Evolutionary conservation across 257 asterid species (phyloP).

Genomic region (Solanum sitiens): DNA sequence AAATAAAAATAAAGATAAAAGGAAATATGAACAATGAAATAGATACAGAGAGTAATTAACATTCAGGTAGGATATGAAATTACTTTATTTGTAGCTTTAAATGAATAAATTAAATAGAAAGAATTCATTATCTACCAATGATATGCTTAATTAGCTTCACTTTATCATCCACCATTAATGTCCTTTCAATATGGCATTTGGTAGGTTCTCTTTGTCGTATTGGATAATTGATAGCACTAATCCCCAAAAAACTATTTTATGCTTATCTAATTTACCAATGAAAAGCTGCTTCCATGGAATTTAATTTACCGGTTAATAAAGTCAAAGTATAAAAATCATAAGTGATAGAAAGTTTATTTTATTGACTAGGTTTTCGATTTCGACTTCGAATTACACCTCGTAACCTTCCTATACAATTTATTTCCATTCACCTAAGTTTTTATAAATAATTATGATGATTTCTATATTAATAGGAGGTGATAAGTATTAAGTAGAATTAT

Average conservation of each 20-base stretch:
- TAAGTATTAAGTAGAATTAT: background rate
- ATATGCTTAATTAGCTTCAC: background rate
- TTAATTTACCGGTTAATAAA: background rate
- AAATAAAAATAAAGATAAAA: no score
- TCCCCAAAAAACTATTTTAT: slow-evolving; percentile 12
- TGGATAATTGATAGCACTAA: slow-evolving; percentile 45
- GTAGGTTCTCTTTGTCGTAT: slow-evolving; percentile 39
- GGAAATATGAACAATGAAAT: no score
- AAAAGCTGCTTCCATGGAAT: background rate
- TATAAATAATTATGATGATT: background rate
- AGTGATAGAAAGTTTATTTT: background rate
- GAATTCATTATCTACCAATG: background rate
- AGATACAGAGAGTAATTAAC: no score
- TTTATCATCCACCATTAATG: slow-evolving; percentile 47
- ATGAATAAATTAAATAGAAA: background rate
- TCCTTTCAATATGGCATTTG: slow-evolving; percentile 53
- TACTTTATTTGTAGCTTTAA: background rate
- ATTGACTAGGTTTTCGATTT: background rate
- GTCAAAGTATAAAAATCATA: background rate
- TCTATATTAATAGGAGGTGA: background rate
- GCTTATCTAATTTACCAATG: slow-evolving; percentile 7
- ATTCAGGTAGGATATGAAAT: background rate
- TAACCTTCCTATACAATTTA: background rate
- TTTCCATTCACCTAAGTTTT: background rate
- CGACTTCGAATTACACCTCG: background rate